phyloP scores from a whole-genome alignment of 2,329 filamentous ascomycete species.

The Lasiodiplodia gonubiensis region DNA sequence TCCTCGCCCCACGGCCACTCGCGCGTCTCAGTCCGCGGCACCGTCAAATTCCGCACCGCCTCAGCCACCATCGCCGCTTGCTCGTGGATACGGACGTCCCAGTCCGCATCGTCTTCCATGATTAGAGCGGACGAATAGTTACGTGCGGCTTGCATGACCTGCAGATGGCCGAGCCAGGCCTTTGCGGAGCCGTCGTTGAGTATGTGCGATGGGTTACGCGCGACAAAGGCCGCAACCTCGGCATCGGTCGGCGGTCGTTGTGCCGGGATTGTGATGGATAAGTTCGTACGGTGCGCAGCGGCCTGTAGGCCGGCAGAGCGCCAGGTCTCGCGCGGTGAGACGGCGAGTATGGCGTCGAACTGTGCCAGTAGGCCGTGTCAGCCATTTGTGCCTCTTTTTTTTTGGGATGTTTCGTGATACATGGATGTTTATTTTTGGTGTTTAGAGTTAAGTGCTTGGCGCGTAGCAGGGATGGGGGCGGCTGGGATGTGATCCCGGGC shows the following conservation, averaged over 20 bases:
- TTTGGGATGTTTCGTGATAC: not conserved
- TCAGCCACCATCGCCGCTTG: constrained; percentile 15
- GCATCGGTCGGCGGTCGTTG: not conserved
- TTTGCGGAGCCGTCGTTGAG: constrained; percentile 24
- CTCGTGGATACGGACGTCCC: constrained; percentile 28
- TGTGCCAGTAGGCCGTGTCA: not conserved
- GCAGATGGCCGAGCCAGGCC: constrained; percentile 31
- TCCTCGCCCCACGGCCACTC: constrained; percentile 27
- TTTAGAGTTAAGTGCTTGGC: not conserved
- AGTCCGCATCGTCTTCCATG: constrained; percentile 31
- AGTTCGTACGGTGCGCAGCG: constrained; percentile 28
- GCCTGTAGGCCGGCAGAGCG: constrained; percentile 28
- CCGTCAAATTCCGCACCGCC: constrained; percentile 20
- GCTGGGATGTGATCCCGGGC: not conserved
- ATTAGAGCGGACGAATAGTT: constrained; percentile 27
- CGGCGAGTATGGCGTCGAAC: constrained; percentile 30
- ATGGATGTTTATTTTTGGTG: not conserved
- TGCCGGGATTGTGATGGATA: constrained; percentile 28
- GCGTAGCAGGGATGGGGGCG: constrained; percentile 1
- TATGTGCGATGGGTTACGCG: not conserved
- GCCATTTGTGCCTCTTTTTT: not conserved
- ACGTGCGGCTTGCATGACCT: constrained; percentile 19
- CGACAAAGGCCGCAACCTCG: constrained; percentile 9
- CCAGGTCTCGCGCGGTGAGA: constrained; percentile 27
- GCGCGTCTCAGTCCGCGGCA: not conserved